Evolutionary conservation across 1,284 basidiomycete species (phyloP).

Genomic region (Cryptococcus sp.): DNA sequence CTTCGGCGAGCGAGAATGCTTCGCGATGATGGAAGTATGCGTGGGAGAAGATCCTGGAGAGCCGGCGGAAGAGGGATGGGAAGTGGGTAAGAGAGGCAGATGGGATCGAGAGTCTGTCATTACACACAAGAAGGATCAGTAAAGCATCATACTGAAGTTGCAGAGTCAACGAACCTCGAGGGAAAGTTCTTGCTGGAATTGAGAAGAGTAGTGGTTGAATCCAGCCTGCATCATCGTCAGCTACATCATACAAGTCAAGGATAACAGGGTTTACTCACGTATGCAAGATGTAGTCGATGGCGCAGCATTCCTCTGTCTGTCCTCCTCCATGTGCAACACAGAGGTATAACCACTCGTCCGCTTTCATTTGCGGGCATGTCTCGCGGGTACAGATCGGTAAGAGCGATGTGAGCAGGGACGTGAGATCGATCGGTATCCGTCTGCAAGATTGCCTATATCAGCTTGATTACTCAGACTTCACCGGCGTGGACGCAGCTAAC

Average conservation of each 20-base stretch:
- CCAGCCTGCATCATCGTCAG: conserved; percentile 85
- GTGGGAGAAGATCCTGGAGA: conserved; percentile 94
- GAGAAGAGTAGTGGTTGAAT: conserved; percentile 88
- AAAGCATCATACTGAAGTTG: not conserved
- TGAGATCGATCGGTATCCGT: conserved; percentile 87
- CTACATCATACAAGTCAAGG: not conserved
- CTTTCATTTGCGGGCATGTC: conserved; percentile 94
- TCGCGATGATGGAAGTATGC: conserved; percentile 93
- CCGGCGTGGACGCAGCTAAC: conserved; percentile 57
- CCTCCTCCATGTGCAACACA: conserved; percentile 77
- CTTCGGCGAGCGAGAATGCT: conserved; percentile 60
- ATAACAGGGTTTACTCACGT: conserved; percentile 56
- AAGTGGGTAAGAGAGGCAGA: conserved; percentile 81
- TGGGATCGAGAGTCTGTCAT: conserved; percentile 71
- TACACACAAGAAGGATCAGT: not conserved
- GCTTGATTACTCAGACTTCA: not conserved
- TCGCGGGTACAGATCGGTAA: conserved; percentile 79
- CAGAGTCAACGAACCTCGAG: conserved; percentile 62
- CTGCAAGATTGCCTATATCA: conserved; percentile 54
- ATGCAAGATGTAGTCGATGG: conserved; percentile 95
- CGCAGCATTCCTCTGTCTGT: conserved; percentile 74
- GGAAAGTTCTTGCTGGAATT: conserved; percentile 89
- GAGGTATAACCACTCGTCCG: conserved; percentile 92
- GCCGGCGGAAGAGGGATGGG: conserved; percentile 64
- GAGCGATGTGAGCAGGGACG: conserved; percentile 82